Percentiles rank a stretch among this genome's conserved stretches.
Evolutionary conservation across 495 filamentous ascomycete species (phyloP).

Genomic region (Pseudoneurospora amorphoporcata): DNA sequence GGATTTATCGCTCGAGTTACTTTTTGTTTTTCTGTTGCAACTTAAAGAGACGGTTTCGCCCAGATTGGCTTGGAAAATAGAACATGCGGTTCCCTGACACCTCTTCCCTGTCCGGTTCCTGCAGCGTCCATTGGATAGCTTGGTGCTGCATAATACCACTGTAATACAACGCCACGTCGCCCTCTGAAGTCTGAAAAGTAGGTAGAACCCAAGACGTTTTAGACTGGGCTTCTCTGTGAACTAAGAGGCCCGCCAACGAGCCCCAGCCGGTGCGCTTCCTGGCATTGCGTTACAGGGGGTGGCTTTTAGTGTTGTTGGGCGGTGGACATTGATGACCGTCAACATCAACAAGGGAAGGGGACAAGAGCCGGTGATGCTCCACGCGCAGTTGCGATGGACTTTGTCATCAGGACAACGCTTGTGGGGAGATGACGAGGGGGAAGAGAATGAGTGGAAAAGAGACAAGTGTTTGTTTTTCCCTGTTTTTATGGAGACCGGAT

Average conservation of each 20-base stretch:
- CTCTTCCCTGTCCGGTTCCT: background rate
- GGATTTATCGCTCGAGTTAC: background rate
- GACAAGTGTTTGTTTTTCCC: background rate
- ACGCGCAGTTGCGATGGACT: background rate
- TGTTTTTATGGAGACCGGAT: background rate
- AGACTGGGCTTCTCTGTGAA: background rate
- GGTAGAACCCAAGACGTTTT: background rate
- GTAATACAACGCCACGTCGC: background rate
- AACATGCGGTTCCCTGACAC: background rate
- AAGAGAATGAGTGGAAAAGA: background rate
- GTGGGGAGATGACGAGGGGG: background rate
- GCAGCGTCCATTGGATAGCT: background rate
- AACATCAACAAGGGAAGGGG: background rate
- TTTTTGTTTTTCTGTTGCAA: background rate
- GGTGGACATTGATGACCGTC: background rate
- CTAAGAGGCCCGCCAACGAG: background rate
- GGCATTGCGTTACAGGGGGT: background rate
- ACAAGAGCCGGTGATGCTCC: background rate
- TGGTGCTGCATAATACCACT: background rate
- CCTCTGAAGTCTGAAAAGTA: background rate
- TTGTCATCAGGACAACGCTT: background rate
- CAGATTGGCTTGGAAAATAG: background rate
- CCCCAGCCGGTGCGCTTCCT: background rate
- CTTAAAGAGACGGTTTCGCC: background rate
- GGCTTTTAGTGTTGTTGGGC: background rate